Evolutionary conservation across 2,329 filamentous ascomycete genomes (phyloP).

Genomic region (Orbilia oligospora): DNA sequence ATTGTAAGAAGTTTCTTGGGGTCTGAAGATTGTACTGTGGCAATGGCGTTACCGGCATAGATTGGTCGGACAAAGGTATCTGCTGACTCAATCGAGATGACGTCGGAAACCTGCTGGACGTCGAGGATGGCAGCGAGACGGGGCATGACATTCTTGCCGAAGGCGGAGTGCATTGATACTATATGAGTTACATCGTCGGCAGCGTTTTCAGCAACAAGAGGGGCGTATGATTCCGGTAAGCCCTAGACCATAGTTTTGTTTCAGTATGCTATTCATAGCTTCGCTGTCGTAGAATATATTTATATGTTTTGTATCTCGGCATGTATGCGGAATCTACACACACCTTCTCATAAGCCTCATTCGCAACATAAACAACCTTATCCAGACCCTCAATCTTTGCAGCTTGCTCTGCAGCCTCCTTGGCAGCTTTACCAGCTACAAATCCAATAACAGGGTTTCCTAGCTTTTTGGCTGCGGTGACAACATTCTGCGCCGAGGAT

Average conservation of each 20-base stretch:
- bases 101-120: conserved; percentile 92
- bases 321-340: conserved; percentile 11
- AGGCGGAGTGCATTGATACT: conserved; percentile 90
- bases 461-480: conserved; percentile 87
- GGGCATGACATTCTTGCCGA: conserved; percentile 94
- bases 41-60: conserved; percentile 96
- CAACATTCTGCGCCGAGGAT: conserved; percentile 82
- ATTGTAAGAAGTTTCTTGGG: conserved; percentile 90
- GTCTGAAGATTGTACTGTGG: conserved; percentile 93
- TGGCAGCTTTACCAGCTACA: conserved; percentile 83
- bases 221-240: conserved; percentile 93
- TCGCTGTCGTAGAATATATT: conserved; percentile 21
- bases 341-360: conserved; percentile 91
- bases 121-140: conserved; percentile 92
- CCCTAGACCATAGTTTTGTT: conserved; percentile 71
- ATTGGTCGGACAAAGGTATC: conserved; percentile 97
- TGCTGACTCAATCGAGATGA: conserved; percentile 86
- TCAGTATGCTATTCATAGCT: conserved; percentile 21
- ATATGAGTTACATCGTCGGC: conserved; percentile 94
- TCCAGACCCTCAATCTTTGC: conserved; percentile 91
- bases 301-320: conserved; percentile 3
- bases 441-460: conserved; percentile 89
- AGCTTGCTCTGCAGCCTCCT: conserved; percentile 82
- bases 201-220: conserved; percentile 93
- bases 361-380: conserved; percentile 91